Conservation (phyloP, 495 filamentous ascomycete species). For the Penicillium lagena region DNA sequence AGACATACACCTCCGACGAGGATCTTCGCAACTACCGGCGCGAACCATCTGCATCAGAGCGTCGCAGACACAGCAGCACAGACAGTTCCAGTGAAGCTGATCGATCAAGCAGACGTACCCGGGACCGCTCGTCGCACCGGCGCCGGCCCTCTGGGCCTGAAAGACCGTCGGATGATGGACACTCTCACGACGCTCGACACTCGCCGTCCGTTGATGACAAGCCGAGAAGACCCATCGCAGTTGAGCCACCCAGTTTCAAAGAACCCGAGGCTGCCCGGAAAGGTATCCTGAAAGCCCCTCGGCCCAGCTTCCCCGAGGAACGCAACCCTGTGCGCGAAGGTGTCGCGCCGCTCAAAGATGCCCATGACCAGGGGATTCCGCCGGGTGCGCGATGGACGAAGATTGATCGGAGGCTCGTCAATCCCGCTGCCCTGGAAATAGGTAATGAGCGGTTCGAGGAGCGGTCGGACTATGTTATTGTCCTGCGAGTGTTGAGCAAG, state of each 20-base stretch:
- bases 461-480: slow-evolving; percentile 77
- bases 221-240: slow-evolving; percentile 24
- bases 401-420: slow-evolving; percentile 76
- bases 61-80: slow-evolving; percentile 17
- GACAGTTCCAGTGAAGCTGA: slow-evolving; percentile 16
- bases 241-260: slow-evolving; percentile 24
- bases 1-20: slow-evolving; percentile 30
- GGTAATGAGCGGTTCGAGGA: slow-evolving; percentile 79
- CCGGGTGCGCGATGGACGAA: slow-evolving; percentile 82
- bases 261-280: slow-evolving; percentile 46
- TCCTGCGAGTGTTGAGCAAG: slow-evolving; percentile 68
- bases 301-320: slow-evolving; percentile 72
- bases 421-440: slow-evolving; percentile 68
- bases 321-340: slow-evolving; percentile 73
- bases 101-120: slow-evolving; percentile 2
- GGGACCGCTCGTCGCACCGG: slow-evolving; percentile 20
- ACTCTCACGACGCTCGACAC: slow-evolving; percentile 5
- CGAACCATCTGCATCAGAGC: slow-evolving; percentile 20
- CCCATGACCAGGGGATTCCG: slow-evolving; percentile 66
- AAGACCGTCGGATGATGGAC: slow-evolving; percentile 3
- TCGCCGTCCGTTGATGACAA: slow-evolving; percentile 6
- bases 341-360: slow-evolving; percentile 82
- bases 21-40: slow-evolving; percentile 31
- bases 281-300: slow-evolving; percentile 66
- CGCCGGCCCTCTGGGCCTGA: slow-evolving; percentile 7